Conservation (phyloP, 805 yeast species). For the Pachysolen tannophilus region DNA sequence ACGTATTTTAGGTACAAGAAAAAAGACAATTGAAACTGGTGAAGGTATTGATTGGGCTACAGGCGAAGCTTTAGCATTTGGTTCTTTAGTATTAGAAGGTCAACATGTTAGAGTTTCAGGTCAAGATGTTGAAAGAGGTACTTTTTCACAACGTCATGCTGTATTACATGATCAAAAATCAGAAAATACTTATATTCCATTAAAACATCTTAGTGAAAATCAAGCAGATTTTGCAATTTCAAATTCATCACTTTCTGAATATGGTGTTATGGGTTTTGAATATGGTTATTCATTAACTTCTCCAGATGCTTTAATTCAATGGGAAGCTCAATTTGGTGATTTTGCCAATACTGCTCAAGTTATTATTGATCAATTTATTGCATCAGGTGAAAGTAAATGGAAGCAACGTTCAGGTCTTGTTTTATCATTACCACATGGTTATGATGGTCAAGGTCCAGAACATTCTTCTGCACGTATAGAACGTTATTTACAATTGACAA, state of each 20-base stretch:
- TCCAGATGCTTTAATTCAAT: slow-evolving; percentile 93
- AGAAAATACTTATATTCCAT: slow-evolving; percentile 78
- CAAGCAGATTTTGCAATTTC: slow-evolving; percentile 85
- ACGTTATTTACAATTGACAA: slow-evolving; percentile 90
- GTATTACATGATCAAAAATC: slow-evolving; percentile 93
- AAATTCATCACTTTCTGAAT: slow-evolving; percentile 95
- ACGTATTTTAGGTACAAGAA: slow-evolving; percentile 84
- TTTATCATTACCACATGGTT: slow-evolving; percentile 95
- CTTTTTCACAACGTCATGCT: slow-evolving; percentile 99
- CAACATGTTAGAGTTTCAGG: slow-evolving; percentile 96
- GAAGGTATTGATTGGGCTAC: slow-evolving; percentile 98
- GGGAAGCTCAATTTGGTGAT: slow-evolving; percentile 99
- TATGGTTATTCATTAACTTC: slow-evolving; percentile 97
- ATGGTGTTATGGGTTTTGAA: slow-evolving; percentile 99
- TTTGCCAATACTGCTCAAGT: slow-evolving; percentile 99
- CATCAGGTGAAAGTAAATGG: slow-evolving; percentile 98
- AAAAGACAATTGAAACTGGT: slow-evolving; percentile 81
- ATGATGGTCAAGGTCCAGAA: slow-evolving; percentile 99
- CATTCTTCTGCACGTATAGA: slow-evolving; percentile 97
- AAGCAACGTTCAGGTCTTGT: slow-evolving; percentile 97
- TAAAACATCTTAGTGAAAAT: slow-evolving; percentile 66
- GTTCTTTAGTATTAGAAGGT: slow-evolving; percentile 87
- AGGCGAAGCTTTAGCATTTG: slow-evolving; percentile 98
- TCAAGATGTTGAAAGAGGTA: slow-evolving; percentile 99
- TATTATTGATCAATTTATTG: slow-evolving; percentile 90